These are phyloP conservation scores for Eucalyptus pauciflora DNA, from an alignment of 345 rosid species.

Conservation along the genomic window DNA sequence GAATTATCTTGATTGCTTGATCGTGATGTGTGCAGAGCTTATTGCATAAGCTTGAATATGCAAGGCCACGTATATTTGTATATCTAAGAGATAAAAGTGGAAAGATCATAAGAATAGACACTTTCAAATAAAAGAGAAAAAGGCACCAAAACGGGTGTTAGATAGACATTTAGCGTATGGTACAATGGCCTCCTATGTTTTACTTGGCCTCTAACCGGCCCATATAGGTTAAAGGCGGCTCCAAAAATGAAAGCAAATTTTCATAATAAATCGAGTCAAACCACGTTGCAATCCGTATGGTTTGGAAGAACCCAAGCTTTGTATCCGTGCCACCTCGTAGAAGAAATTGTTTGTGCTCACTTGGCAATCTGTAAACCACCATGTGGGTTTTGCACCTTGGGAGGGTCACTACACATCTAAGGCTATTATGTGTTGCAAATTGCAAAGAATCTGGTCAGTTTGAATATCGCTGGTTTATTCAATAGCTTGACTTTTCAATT, in stretches of 20 bases:
- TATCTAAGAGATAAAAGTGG: not conserved
- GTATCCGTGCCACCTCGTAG: rapidly evolving
- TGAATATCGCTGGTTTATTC: not conserved
- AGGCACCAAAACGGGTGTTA: not conserved
- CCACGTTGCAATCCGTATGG: not conserved
- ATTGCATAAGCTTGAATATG: not conserved
- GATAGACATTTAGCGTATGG: not conserved
- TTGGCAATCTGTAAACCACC: not conserved
- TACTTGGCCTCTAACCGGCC: not conserved
- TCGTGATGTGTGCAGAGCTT: not conserved
- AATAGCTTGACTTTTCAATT: not conserved
- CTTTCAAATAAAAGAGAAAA: not conserved
- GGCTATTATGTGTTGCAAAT: not conserved
- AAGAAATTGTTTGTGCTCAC: not conserved
- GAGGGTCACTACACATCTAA: not conserved
- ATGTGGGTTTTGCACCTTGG: not conserved
- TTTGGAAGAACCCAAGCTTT: not conserved
- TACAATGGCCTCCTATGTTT: not conserved
- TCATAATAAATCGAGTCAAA: not conserved
- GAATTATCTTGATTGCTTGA: not conserved
- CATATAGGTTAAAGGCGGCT: not conserved
- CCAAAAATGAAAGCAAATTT: not conserved
- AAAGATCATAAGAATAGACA: not conserved
- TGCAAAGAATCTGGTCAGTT: not conserved
- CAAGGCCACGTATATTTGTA: not conserved